Evolutionary conservation across 2,329 filamentous ascomycete genomes (phyloP), one percentile per base, ranked within the genome.

Genomic region (Lasiodiplodia theobromae): DNA sequence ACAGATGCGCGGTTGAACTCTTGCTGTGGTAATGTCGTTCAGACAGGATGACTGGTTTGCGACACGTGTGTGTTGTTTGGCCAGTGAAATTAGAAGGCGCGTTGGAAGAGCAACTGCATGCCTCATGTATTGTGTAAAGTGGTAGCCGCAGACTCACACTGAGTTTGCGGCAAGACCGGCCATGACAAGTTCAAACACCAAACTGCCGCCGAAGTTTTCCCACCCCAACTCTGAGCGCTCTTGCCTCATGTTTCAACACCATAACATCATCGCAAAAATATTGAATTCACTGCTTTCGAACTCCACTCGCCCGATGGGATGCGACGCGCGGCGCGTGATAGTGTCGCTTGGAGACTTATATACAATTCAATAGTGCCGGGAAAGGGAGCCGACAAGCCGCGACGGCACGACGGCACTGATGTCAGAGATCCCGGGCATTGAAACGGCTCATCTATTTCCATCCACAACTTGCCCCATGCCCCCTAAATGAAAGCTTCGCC

Each of bases 401-500:
- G 14, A 12, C 47, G 44, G 60, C 16, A 64, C 60, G 60, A n/a
- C 44, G 60, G 60, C 28, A 52, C 16, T 28, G 28, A 64, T 31
- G 60, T 51, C 44, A 64, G 16, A 23, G 12, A 37, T 16, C 44
- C 60, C 47, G 44, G 60, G 11, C 44, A 18, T 44, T 25, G 60
- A 64, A 64, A 64, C 60, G 47, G 10, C 25, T 52, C 60, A 64
- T 52, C 44, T 52, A 64, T 64, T 38, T n/a, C 38, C 47, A 2
- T 37, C 31, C 28, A 51, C 3, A 14, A 14, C 18, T 51, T 34
- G 16, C 25, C 58, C 40, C 28, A 38, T n/a, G 25, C 18, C 51
- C 47, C 44, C 60, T 64, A 21, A 52, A 64, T 38, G n/a, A 52
- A 38, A 52, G 47, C 60, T 64, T 64, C 60, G 60, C 44, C 44